Evolutionary conservation across 192 early-diverging fungal genomes (phyloP).

Genomic region (Polychytrium aggregatum): DNA sequence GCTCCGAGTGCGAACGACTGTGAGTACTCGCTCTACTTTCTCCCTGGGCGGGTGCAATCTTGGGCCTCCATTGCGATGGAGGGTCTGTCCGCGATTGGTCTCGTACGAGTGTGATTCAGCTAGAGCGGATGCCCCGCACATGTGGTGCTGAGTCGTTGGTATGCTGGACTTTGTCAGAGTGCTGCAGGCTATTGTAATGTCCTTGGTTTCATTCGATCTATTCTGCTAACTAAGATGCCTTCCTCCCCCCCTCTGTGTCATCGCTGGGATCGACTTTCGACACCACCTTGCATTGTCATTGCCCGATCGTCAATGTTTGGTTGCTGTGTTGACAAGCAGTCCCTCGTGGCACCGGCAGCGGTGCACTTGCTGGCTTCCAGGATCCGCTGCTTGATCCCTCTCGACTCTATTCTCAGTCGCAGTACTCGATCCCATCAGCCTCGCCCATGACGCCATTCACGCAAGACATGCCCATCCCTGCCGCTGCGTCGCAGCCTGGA

Average conservation of each 20-base stretch:
- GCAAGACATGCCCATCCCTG: slow-evolving; percentile 5
- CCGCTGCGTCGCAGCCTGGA: too few species aligned
- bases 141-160: too few species aligned
- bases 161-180: not conserved
- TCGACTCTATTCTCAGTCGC: slow-evolving; percentile 16
- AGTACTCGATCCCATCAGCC: slow-evolving; percentile 15
- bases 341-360: slow-evolving; percentile 11
- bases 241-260: not conserved
- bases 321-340: not conserved
- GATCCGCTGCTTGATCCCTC: slow-evolving; percentile 14
- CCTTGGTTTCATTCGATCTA: too few species aligned
- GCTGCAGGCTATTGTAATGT: not conserved
- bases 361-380: slow-evolving; percentile 15
- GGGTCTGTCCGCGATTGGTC: too few species aligned
- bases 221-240: too few species aligned
- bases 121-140: too few species aligned
- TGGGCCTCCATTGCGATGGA: too few species aligned
- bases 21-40: not conserved
- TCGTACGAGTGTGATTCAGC: too few species aligned
- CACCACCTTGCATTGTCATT: slow-evolving; percentile 1
- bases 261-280: not conserved
- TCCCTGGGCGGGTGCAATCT: too few species aligned
- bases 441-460: slow-evolving; percentile 10
- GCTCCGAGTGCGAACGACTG: slow-evolving; percentile 12
- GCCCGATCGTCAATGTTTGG: not conserved